Evolutionary conservation across 768 basidiomycete genomes (phyloP).

Genomic region (Collybiopsis confluens): DNA sequence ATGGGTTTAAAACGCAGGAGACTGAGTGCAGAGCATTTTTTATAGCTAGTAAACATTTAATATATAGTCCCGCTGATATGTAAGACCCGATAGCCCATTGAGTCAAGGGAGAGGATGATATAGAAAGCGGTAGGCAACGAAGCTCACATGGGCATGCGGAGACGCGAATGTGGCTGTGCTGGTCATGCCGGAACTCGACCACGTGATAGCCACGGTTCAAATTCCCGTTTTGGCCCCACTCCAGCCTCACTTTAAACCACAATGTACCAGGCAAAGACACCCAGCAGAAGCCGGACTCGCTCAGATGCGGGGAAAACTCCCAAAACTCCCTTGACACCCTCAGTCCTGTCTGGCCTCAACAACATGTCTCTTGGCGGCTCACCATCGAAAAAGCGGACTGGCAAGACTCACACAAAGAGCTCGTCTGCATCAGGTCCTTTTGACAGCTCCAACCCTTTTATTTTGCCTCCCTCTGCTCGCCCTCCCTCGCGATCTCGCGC

Average conservation of each 20-base stretch:
- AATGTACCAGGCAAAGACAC: conserved; percentile 35
- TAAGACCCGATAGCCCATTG: no score
- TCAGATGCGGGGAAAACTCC: conserved; percentile 36
- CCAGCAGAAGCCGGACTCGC: conserved; percentile 40
- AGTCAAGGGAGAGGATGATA: no score
- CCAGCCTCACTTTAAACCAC: not conserved
- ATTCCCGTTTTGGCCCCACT: no score
- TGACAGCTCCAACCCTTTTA: conserved; percentile 62
- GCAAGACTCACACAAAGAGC: conserved; percentile 23
- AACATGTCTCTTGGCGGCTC: conserved; percentile 36
- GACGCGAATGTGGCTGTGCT: no score
- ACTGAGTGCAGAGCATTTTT: no score
- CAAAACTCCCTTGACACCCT: conserved; percentile 44
- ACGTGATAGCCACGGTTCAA: no score
- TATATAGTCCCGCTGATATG: no score
- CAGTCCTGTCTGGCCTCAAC: conserved; percentile 36
- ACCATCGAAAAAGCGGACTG: conserved; percentile 21
- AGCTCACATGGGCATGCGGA: no score
- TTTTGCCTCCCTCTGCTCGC: conserved; percentile 16
- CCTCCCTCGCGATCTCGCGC: not conserved
- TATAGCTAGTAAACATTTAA: no score
- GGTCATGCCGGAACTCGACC: no score
- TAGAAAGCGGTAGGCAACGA: no score
- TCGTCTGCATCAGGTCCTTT: conserved; percentile 26
- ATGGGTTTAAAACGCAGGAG: no score